Base-by-base conservation (phyloP, 2,329 filamentous ascomycete genomes). In the Cordyceps militaris region DNA sequence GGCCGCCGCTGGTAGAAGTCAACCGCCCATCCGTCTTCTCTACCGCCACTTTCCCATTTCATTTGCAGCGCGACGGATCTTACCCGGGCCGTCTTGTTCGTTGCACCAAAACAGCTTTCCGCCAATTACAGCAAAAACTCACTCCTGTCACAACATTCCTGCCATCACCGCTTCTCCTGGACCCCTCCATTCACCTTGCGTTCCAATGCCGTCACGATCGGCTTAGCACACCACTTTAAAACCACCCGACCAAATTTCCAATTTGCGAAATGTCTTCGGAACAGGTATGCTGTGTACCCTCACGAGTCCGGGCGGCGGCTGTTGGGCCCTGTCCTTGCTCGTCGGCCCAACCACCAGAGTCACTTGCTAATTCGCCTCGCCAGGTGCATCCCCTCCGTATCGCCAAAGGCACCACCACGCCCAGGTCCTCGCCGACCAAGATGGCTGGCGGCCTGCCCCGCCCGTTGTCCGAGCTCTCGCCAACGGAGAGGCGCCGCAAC, bases 401-500 rank as follows among this genome's bases (percentile, higher is more conserved):
- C 67, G 86, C 86, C 74, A 92, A 91, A 76, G 32, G 47, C 47
- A 81, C 74, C 47, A 81, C 74, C 67, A 81, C 77, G 58, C 77
- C 80, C 52, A 76, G 72, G 61, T 71, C 79, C 56, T 85, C 86
- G 60, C 83, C 87, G 46, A 73, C 76, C 67, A 92, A 86, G 72
- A 81, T 83, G 77, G 69, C 76, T 57, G 79, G 76, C 70, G 78
- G 81, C 66, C 74, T 81, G 57, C 82, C 86, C 68, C 85, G 88
- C 66, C 89, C 94, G 59, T 81, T 99, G 63, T 89, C 91, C 61
- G 94, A 99, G 76, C 85, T 99, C 68, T 90, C 88, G 65, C 88
- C 89, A 54, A 88, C 88, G 61, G 90, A 92, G 74, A 87, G 85
- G 72, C 84, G 93, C 70, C 83, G 92, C 66, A 97, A 97, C 76